Base-by-base conservation (phyloP, 345 rosid genomes). In the Gossypium mustelinum region DNA sequence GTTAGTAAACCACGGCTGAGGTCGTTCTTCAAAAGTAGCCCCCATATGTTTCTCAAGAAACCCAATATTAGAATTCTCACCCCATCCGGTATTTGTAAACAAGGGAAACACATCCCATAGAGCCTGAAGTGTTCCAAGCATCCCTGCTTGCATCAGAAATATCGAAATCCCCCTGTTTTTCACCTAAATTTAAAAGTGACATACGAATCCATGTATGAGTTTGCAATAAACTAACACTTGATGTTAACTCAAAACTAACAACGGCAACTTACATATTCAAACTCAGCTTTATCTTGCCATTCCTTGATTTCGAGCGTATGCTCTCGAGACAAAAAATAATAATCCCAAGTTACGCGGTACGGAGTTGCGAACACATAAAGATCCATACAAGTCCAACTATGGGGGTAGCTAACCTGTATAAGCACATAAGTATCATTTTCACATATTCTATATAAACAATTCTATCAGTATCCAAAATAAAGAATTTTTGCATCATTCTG, bases 341-440 rank as follows among this genome's bases (percentile, higher is more conserved):
- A 95, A 82, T 95, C 98, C 99, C 99, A 95, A 3, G 99, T 91
- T n/a, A 91, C 92, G 9, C 93, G 94, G 64, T 93, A 93, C 43
- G 98, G 98, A 78, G 98, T 93, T 20, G 93, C 98, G 83, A 94
- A 94, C 51, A 94, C 87, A 81, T 95, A 95, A 72, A 95, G 79
- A 85, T 95, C 99, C 96, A 93, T 89, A 68, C 99, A 95, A 0
- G 99, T 91, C 98, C 98, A 95, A 74, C 99, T 95, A 83, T 92
- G 99, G 59, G 98, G 87, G 25, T 90, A 79, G 63, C 76, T 83
- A 9, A 87, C 90, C 99, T 95, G 87, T 50, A 80, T 25, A 72
- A 76, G 77, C 51, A 73, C 17, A 70, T 34, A 75, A 73, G 41
- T n/a, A 59, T 10, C 56, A 10, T 7, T 25, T 76, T 73, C 68